Percentiles rank a stretch among this genome's conserved stretches.
phyloP scores from a whole-genome alignment of 805 yeast species.

The Cyberlindnera amylophila region DNA sequence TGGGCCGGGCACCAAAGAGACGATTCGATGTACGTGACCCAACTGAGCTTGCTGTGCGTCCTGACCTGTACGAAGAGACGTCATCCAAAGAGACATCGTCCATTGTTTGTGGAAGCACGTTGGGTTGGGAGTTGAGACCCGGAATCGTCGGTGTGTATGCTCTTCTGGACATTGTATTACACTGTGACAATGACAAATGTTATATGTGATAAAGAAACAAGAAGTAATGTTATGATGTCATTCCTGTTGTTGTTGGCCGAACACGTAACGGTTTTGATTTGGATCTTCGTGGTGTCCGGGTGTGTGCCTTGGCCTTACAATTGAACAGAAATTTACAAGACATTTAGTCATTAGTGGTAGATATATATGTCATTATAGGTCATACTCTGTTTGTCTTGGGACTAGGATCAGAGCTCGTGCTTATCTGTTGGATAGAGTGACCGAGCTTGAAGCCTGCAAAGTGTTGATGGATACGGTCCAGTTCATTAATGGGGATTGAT shows the following conservation, averaged over 20 bases:
- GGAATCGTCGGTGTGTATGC: constrained; percentile 12
- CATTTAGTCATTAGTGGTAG: no score
- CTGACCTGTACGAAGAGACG: constrained; percentile 23
- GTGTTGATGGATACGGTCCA: constrained; percentile 9
- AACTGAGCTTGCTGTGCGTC: constrained; percentile 18
- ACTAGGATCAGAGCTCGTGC: constrained; percentile 6
- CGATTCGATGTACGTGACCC: constrained; percentile 4
- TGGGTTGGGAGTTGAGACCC: constrained; percentile 4
- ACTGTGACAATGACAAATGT: no score
- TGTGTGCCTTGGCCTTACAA: no score
- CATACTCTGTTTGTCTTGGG: constrained; percentile 10
- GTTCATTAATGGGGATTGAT: neutral
- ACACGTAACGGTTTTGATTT: no score
- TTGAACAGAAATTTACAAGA: no score
- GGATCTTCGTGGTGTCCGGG: no score
- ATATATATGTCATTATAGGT: no score
- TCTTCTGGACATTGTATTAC: constrained; percentile 20
- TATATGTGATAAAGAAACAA: no score
- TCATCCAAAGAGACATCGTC: constrained; percentile 23
- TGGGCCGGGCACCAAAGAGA: constrained; percentile 9
- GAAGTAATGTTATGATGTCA: no score
- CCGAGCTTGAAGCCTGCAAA: constrained; percentile 10
- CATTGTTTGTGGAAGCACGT: constrained; percentile 18
- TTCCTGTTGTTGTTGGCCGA: no score
- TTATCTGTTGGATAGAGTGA: constrained; percentile 1